Base-by-base conservation (phyloP, 352 stramenopile species). In the Phytophthora nicotianae region DNA sequence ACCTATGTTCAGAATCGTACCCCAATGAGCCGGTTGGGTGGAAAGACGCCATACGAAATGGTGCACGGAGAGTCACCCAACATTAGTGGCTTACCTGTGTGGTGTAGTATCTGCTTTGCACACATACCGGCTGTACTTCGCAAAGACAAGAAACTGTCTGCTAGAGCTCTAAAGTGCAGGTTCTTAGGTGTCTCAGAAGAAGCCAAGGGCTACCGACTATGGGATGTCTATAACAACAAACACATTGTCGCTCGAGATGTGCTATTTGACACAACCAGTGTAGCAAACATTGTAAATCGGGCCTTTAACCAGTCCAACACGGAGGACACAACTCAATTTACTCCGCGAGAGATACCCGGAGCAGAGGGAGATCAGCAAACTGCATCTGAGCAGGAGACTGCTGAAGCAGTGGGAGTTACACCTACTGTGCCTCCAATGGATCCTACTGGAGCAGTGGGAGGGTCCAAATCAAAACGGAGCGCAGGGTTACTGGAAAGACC, bases 61-160 rank as follows among this genome's bases (percentile, higher is more conserved):
- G 50, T 58, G 37, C 27, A 58, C 16, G 50, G 50, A n/a, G 41
- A 20, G 27, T 24, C n/a, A 24, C 37, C 37, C 11, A 37, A 58
- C 11, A 17, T 58, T 13, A 58, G n/a, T 16, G 26, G 46, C 3
- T 17, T 62, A 41, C 54, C 17, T 4, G 33, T 55, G 10, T 49
- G 43, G 43, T 32, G 45, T 33, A 10, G 13, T 7, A n/a, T 50
- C n/a, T 54, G 33, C 23, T 62, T 62, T 55, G 45, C 54, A 4
- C 54, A 62, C 14, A 8, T 55, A 10, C 54, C 54, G 19, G 5
- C 33, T 17, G 43, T 17, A 6, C 23, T 53, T 7, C 26, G 43
- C 9, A 62, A 53, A 23, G 32, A 62, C 29, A 49, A 62, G 23
- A 62, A 47, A 40, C 29, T 48, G 20, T 54, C 42, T 27, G 41